These are phyloP conservation scores for Nakazawaea sp. DNA, from an alignment of 805 yeast genomes.

Conservation along the genomic window DNA sequence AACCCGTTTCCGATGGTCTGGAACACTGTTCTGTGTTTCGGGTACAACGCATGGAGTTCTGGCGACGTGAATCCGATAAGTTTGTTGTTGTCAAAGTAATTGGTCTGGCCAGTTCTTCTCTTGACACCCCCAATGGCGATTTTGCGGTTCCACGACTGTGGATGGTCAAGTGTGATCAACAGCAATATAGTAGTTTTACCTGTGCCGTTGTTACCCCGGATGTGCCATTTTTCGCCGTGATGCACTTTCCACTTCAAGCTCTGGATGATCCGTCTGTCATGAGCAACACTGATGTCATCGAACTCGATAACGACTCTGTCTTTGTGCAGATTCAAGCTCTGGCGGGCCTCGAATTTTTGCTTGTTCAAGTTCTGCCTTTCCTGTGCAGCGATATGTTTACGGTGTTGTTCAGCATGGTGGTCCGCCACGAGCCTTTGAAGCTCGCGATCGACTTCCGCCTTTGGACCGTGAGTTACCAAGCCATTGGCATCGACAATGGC, in stretches of 20 bases:
- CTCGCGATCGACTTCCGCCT: constrained; percentile 18
- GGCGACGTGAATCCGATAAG: constrained; percentile 87
- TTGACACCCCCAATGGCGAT: constrained; percentile 58
- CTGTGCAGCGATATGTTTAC: constrained; percentile 6
- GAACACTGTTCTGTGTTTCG: constrained; percentile 42
- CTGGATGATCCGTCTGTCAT: constrained; percentile 54
- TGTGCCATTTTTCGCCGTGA: constrained; percentile 80
- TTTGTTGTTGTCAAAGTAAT: constrained; percentile 72
- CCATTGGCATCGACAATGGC: constrained; percentile 57
- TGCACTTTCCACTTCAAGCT: constrained; percentile 61
- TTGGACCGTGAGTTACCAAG: constrained; percentile 41
- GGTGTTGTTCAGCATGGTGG: constrained; percentile 17
- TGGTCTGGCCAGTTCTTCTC: constrained; percentile 67
- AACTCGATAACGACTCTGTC: constrained; percentile 37
- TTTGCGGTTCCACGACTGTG: constrained; percentile 85
- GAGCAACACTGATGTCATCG: constrained; percentile 55
- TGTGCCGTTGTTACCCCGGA: constrained; percentile 84
- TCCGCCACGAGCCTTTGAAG: constrained; percentile 18
- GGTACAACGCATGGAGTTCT: constrained; percentile 85
- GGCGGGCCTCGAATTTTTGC: constrained; percentile 9
- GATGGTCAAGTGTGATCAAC: constrained; percentile 88
- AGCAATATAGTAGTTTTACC: constrained; percentile 90
- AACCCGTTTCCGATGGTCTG: constrained; percentile 70
- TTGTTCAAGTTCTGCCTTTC: constrained; percentile 11
- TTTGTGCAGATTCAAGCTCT: neutral